These are phyloP conservation scores for Lumnitzera littorea DNA, from an alignment of 345 rosid species.

Conservation along the genomic window DNA sequence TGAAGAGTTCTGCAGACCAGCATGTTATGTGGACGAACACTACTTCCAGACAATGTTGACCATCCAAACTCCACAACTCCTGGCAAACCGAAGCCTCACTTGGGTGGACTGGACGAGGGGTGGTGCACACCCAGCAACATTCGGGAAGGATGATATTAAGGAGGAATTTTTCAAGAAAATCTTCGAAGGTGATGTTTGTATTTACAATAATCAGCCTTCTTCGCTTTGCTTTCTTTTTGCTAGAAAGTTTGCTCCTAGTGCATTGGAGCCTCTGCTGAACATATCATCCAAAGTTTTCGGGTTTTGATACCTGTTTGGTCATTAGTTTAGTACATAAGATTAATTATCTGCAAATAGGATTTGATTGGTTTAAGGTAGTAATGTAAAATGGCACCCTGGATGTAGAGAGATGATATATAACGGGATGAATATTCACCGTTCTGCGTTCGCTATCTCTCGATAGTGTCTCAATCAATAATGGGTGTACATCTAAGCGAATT, in stretches of 20 bases:
- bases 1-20: conserved; percentile 24
- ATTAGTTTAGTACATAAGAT: no score
- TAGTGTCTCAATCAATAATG: no score
- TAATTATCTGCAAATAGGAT: no score
- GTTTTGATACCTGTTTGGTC: conserved; percentile 9
- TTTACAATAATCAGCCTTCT: conserved; percentile 28
- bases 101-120: conserved; percentile 48
- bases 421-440: no score
- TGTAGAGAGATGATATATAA: no score
- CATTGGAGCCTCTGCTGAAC: conserved; percentile 27
- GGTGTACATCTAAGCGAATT: no score
- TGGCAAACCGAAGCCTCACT: conserved; percentile 32
- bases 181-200: conserved; percentile 20
- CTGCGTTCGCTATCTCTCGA: no score
- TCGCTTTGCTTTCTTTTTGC: conserved; percentile 34
- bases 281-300: conserved; percentile 24
- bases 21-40: conserved; percentile 43
- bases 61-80: conserved; percentile 22
- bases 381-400: no score
- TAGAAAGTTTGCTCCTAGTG: conserved; percentile 37
- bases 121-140: conserved; percentile 40
- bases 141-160: conserved; percentile 25
- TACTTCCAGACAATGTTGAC: conserved; percentile 36
- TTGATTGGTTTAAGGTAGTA: no score
- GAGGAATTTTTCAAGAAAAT: conserved; percentile 26